Evolutionary conservation across 805 yeast species (phyloP).

Genomic region (Yamadazyma ubonensis): DNA sequence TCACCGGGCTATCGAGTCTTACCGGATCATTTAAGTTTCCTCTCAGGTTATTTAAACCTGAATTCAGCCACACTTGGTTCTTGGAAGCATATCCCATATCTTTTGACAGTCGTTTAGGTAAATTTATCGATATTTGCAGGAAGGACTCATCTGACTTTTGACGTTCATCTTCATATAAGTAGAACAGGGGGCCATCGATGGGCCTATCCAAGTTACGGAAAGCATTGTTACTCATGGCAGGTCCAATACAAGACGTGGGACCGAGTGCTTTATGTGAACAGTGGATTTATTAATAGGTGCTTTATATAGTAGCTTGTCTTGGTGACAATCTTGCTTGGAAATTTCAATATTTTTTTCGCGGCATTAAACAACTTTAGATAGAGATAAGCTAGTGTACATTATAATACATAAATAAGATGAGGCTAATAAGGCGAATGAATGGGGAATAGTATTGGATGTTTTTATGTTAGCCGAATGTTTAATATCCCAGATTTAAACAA

Average conservation of each 20-base stretch:
- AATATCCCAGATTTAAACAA: too few relatives aligned
- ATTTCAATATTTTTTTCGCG: neutral
- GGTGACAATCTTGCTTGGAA: neutral
- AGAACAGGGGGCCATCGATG: constrained; percentile 6
- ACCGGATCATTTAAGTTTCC: constrained; percentile 4
- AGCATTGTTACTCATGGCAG: constrained; percentile 5
- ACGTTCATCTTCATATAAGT: constrained; percentile 9
- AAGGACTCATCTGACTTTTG: constrained; percentile 6
- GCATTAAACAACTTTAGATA: too few relatives aligned
- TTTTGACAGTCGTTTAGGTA: constrained; percentile 7
- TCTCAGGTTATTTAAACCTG: constrained; percentile 2
- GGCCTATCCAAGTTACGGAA: constrained; percentile 1
- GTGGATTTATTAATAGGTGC: too few relatives aligned
- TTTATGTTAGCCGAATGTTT: too few relatives aligned
- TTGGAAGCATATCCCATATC: neutral
- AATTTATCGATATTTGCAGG: neutral
- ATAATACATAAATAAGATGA: too few relatives aligned
- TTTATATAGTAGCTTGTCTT: neutral
- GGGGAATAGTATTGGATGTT: too few relatives aligned
- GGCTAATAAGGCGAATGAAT: too few relatives aligned
- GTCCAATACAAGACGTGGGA: too few relatives aligned
- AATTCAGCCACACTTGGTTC: constrained; percentile 2
- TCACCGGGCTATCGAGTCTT: constrained; percentile 14
- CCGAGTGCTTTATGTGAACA: too few relatives aligned
- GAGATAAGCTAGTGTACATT: too few relatives aligned